phyloP scores from a whole-genome alignment of 306 rosid species.

The Myrica gale region DNA sequence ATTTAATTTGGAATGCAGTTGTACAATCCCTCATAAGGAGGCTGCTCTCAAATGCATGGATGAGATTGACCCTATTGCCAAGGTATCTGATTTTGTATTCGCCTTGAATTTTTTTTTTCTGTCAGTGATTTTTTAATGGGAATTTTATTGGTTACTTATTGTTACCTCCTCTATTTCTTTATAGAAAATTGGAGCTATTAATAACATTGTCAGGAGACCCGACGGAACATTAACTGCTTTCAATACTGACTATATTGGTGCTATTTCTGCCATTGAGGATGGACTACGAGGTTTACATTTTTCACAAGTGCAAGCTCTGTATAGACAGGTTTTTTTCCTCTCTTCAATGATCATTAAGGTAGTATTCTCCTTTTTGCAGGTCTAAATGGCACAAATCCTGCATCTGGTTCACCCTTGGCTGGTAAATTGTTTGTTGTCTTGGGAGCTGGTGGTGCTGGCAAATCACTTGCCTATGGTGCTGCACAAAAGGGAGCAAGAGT shows the following conservation, averaged over 20 bases:
- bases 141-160: not conserved
- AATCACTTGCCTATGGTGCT: constrained; percentile 25
- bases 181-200: constrained; percentile 37
- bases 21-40: constrained; percentile 53
- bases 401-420: constrained; percentile 27
- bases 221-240: constrained; percentile 32
- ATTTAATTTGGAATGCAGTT: constrained; percentile 30
- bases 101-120: not conserved
- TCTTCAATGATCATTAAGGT: not conserved
- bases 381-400: constrained; percentile 21
- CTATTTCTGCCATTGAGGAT: constrained; percentile 35
- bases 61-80: constrained; percentile 46
- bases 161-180: not conserved
- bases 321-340: not conserved
- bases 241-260: constrained; percentile 34
- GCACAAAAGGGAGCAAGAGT: constrained; percentile 54
- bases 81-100: constrained; percentile 27
- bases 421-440: constrained; percentile 34
- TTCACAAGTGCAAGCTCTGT: not conserved
- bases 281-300: constrained; percentile 23
- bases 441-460: constrained; percentile 42
- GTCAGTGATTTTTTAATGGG: too few species aligned
- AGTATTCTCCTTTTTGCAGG: constrained; percentile 13
- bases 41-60: constrained; percentile 53
- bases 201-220: constrained; percentile 31